A percentile compares a stretch with the other conserved stretches of the same genome.
Conservation (phyloP, 129 eudicot species). For the Pseudognaphalium luteoalbum region DNA sequence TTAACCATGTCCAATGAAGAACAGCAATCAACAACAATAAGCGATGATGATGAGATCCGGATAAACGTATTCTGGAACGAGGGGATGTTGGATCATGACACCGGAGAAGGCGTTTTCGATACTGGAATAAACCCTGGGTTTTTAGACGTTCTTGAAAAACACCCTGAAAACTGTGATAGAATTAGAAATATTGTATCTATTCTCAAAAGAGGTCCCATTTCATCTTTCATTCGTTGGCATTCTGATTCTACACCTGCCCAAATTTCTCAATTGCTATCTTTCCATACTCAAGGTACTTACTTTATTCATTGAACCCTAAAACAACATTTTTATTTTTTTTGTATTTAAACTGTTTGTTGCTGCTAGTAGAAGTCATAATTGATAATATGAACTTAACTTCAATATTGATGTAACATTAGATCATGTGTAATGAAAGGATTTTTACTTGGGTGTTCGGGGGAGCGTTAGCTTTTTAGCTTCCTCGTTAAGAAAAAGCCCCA, state of each 20-base stretch:
- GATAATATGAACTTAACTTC: too few relatives aligned
- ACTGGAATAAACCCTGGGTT: slow-evolving; percentile 84
- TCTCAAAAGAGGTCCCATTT: slow-evolving; percentile 79
- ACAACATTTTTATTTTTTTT: not conserved
- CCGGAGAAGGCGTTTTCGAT: slow-evolving; percentile 83
- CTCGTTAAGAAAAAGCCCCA: too few relatives aligned
- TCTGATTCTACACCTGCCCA: slow-evolving; percentile 59
- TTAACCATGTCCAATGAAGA: too few relatives aligned
- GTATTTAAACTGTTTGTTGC: not conserved
- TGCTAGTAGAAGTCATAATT: not conserved
- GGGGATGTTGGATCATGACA: slow-evolving; percentile 75
- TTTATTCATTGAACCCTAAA: not conserved
- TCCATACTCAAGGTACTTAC: slow-evolving; percentile 70
- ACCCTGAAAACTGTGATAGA: slow-evolving; percentile 86
- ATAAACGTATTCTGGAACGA: slow-evolving; percentile 75
- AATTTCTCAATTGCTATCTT: slow-evolving; percentile 57
- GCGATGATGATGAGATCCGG: too few relatives aligned
- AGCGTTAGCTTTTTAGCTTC: too few relatives aligned
- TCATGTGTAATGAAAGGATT: too few relatives aligned
- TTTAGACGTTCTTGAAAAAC: slow-evolving; percentile 83
- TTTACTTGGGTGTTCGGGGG: too few relatives aligned
- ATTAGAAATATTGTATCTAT: slow-evolving; percentile 79
- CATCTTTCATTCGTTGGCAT: slow-evolving; percentile 78
- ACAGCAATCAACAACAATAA: too few relatives aligned
- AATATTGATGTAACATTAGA: too few relatives aligned